Base-by-base conservation (phyloP, 768 basidiomycete species). In the Hygrophorus pudorinus region DNA sequence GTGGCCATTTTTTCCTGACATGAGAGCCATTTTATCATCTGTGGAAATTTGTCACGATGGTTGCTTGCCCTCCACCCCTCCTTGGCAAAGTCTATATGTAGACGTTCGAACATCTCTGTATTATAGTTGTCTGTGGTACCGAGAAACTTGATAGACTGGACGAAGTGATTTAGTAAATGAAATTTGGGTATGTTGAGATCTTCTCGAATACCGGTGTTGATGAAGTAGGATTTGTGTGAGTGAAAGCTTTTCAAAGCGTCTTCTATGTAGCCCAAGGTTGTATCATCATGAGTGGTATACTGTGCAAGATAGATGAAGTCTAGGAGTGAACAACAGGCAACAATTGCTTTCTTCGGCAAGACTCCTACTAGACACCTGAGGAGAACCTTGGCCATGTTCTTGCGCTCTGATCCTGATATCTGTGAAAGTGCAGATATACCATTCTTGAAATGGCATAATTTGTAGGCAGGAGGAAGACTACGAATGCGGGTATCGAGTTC, bases 41-140 rank as follows among this genome's bases (percentile, higher is more conserved):
- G n/a, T n/a, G n/a, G n/a, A n/a, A n/a, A n/a, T n/a, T n/a, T n/a
- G n/a, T n/a, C n/a, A n/a, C n/a, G n/a, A n/a, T n/a, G n/a, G n/a
- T n/a, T n/a, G n/a, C n/a, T n/a, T n/a, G n/a, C n/a, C n/a, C n/a
- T n/a, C n/a, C n/a, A n/a, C n/a, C n/a, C n/a, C n/a, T n/a, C n/a
- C n/a, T n/a, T n/a, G n/a, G n/a, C n/a, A n/a, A n/a, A n/a, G n/a
- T n/a, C n/a, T n/a, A n/a, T n/a, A n/a, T 54, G 47, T 71, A 57
- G 1, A 67, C 71, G 45, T 66, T 63, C 49, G 55, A 68, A 46
- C 65, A 64, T 44, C 70, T 65, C 0, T 60, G 51, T 1, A 63
- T 56, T 2, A 71, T 69, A 33, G 54, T 52, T 2, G n/a, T n/a
- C n/a, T n/a, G n/a, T n/a, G n/a, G n/a, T n/a, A n/a, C n/a, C n/a